phyloP scores from a whole-genome alignment of 2,329 filamentous ascomycete species.

The Drechslerella stenobrocha region DNA sequence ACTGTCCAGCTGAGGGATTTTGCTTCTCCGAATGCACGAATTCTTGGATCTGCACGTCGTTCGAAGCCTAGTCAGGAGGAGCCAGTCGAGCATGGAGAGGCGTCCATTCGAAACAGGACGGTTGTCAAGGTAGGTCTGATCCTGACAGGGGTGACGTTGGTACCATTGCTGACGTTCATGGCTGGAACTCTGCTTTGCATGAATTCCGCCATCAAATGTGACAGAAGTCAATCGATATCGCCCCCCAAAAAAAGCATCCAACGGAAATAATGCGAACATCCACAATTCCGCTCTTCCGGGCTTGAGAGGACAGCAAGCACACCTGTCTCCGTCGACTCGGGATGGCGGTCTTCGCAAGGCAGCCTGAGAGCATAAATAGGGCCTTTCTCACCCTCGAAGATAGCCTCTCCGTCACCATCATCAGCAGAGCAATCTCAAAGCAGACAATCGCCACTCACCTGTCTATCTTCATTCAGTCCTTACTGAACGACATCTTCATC shows the following conservation, averaged over 20 bases:
- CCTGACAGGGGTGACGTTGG: conserved; percentile 41
- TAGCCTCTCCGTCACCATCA: conserved; percentile 37
- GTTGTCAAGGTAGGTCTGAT: conserved; percentile 46
- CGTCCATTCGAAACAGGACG: conserved; percentile 47
- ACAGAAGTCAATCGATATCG: conserved; percentile 44
- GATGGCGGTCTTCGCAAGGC: conserved; percentile 27
- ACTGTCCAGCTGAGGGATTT: conserved; percentile 48
- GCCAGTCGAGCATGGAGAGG: conserved; percentile 41
- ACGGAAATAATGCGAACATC: conserved; percentile 27
- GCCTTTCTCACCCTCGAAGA: conserved; percentile 49
- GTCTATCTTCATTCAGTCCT: conserved; percentile 49
- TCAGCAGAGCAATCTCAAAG: conserved; percentile 39
- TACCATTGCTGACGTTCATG: conserved; percentile 45
- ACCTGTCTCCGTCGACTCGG: conserved; percentile 20
- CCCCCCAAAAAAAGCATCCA: conserved; percentile 23
- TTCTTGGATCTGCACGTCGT: conserved; percentile 45
- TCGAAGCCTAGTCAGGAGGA: conserved; percentile 31
- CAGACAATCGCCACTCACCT: conserved; percentile 47
- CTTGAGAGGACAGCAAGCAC: conserved; percentile 25
- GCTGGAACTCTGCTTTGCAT: conserved; percentile 48
- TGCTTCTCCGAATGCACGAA: conserved; percentile 29
- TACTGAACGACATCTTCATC: conserved; percentile 49
- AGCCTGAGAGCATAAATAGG: conserved; percentile 52
- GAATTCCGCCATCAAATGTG: conserved; percentile 48
- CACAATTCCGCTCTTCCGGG: conserved; percentile 30